These are phyloP conservation scores for Suillus spraguei DNA, from an alignment of 768 basidiomycete species.

Conservation along the genomic window DNA sequence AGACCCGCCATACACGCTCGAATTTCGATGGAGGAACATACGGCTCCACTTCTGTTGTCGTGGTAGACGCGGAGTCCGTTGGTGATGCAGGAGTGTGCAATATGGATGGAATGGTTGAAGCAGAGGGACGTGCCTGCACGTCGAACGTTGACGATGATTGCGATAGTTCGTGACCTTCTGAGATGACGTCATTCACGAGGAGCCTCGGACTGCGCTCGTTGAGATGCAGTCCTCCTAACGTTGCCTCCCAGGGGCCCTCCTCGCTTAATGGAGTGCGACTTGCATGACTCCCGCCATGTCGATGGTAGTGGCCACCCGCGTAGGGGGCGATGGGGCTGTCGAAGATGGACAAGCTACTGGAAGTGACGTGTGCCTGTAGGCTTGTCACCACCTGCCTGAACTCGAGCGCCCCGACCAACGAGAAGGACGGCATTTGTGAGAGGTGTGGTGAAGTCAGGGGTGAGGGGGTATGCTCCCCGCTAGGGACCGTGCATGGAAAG, in stretches of 20 bases:
- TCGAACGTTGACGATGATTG: background rate
- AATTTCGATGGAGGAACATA: constrained; percentile 43
- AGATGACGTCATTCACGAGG: constrained; percentile 31
- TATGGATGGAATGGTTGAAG: constrained; percentile 54
- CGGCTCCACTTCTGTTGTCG: constrained; percentile 47
- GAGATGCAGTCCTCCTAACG: constrained; percentile 49
- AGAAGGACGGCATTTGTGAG: constrained; percentile 77
- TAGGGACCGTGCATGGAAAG: constrained; percentile 24
- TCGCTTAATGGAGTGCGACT: constrained; percentile 39
- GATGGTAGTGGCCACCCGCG: constrained; percentile 74
- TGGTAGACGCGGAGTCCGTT: constrained; percentile 38
- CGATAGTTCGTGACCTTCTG: constrained; percentile 16
- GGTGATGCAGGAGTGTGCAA: constrained; percentile 54
- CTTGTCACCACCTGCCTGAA: constrained; percentile 90
- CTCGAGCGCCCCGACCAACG: constrained; percentile 93
- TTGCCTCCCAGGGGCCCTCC: constrained; percentile 52
- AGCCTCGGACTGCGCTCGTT: constrained; percentile 48
- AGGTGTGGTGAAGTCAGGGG: constrained; percentile 43
- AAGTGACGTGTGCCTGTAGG: constrained; percentile 68
- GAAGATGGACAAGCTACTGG: constrained; percentile 60
- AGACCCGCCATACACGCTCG: constrained; percentile 36
- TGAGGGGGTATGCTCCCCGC: constrained; percentile 47
- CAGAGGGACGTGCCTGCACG: constrained; percentile 15
- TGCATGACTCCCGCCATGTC: constrained; percentile 30
- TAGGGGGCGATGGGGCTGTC: constrained; percentile 71